Conservation (phyloP, 1,139 yeast species). For the Candida pseudoviswanathii region DNA sequence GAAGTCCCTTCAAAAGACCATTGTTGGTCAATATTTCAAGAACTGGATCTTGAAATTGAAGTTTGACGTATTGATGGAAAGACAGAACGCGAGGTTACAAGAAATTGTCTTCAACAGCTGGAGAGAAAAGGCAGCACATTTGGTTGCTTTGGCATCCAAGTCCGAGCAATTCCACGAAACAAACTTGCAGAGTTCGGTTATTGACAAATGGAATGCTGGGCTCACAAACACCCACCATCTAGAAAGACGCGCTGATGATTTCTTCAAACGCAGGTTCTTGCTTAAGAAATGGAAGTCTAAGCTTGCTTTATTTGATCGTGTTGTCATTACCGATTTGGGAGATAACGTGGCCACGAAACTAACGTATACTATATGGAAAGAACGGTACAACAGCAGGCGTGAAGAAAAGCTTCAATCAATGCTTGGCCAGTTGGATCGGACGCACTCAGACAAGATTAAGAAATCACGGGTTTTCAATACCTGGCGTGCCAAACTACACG, state of each 20-base stretch:
- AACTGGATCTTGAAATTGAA: conserved; percentile 5
- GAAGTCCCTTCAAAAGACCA: conserved; percentile 4
- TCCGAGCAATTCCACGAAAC: not conserved
- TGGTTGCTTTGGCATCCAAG: not conserved
- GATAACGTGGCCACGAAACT: conserved; percentile 6
- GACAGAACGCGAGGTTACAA: conserved; percentile 4
- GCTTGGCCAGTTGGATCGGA: conserved; percentile 1
- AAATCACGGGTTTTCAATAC: not conserved
- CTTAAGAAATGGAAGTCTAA: conserved; percentile 11
- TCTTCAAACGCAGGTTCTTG: conserved; percentile 11
- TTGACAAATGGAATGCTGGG: conserved; percentile 4
- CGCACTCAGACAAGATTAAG: not conserved
- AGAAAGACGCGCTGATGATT: not conserved
- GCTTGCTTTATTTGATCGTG: conserved; percentile 1
- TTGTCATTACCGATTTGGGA: not conserved
- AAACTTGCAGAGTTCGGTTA: not conserved
- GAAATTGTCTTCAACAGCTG: conserved; percentile 4
- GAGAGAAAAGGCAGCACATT: not conserved
- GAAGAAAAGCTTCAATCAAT: conserved; percentile 3
- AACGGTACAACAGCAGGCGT: not conserved
- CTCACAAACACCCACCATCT: not conserved
- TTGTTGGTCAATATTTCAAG: conserved; percentile 1
- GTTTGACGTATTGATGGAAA: conserved; percentile 16
- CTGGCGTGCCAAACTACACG: conserved; percentile 3
- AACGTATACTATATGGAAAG: conserved; percentile 8